These are phyloP conservation scores for Colletotrichum cordylinicola DNA, from an alignment of 2,329 filamentous ascomycete genomes.

Conservation along the genomic window DNA sequence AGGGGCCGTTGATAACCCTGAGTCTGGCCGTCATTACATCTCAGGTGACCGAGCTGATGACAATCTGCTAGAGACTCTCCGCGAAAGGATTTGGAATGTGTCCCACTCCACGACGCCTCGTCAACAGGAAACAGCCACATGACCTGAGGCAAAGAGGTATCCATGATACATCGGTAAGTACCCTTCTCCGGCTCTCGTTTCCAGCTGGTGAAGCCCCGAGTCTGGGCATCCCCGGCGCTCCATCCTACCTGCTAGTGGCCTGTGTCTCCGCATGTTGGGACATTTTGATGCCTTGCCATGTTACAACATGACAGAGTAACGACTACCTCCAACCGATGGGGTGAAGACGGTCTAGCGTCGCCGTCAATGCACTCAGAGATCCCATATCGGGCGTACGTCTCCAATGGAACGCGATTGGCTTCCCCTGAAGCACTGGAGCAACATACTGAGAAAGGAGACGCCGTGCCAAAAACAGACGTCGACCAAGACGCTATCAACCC, in stretches of 20 bases:
- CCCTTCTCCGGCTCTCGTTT: not conserved
- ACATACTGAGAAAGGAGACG: not conserved
- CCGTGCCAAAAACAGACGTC: not conserved
- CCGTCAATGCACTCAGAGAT: not conserved
- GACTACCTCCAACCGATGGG: not conserved
- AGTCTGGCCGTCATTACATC: not conserved
- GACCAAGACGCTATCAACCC: not conserved
- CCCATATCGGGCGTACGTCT: not conserved
- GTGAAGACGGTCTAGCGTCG: not conserved
- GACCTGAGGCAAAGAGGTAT: not conserved
- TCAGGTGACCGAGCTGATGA: not conserved
- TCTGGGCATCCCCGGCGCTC: not conserved
- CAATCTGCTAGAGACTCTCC: not conserved
- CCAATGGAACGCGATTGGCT: not conserved
- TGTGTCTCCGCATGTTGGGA: not conserved
- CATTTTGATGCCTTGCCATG: not conserved
- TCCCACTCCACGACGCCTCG: not conserved
- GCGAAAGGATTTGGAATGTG: not conserved
- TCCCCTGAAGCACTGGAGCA: not conserved
- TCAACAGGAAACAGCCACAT: not conserved
- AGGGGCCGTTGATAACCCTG: not conserved
- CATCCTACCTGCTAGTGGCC: not conserved
- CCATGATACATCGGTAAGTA: not conserved
- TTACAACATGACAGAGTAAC: not conserved
- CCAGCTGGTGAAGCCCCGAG: not conserved